Base-by-base conservation (phyloP, 202 grass and related monocot species). In the Zizania palustris region DNA sequence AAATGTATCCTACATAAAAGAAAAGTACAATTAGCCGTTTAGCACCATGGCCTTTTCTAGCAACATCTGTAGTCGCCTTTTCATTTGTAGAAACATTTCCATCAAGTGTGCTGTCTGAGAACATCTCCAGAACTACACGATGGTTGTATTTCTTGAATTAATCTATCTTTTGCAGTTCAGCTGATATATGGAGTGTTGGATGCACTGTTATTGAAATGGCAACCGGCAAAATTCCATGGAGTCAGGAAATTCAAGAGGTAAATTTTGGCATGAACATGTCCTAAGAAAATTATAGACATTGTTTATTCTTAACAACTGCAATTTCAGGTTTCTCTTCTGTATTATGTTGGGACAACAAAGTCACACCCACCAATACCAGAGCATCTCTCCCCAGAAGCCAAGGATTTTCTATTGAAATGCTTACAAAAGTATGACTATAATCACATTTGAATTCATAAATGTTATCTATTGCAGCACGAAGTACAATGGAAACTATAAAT, bases 131-230 rank as follows among this genome's bases (percentile, higher is more conserved):
- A 15, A 71, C 10, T 20, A n/a, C 7, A 15, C 45, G 58, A 10
- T 48, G 16, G 28, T 74, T 36, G 22, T 22, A 59, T 55, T 65
- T 63, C 65, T 60, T 54, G 18, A 83, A 49, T 21, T 74, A 36
- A 69, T 79, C 37, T 65, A 78, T 73, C 56, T 39, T 28, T 76
- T 80, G 67, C 84, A 97, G 94, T 81, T 90, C 88, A 18, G 88
- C 91, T 72, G 94, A 97, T 79, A 93, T 97, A 46, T 97, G 94
- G 94, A 97, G 91, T 73, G 94, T 93, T n/a, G 94, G 94, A 45
- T 97, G 93, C 72, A 93, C 93, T 13, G 91, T 97, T 37, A 97
- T 97, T 83, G 93, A 97, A 83, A 97, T 97, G 94, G 94, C 91
- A 65, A 97, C 91, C 4, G 91, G 94, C 21, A 93, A 97, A 72